A percentile compares a stretch with the other conserved stretches of the same genome.
Evolutionary conservation across 164 flowering plant genomes (phyloP).

Genomic region (Piper longum): DNA sequence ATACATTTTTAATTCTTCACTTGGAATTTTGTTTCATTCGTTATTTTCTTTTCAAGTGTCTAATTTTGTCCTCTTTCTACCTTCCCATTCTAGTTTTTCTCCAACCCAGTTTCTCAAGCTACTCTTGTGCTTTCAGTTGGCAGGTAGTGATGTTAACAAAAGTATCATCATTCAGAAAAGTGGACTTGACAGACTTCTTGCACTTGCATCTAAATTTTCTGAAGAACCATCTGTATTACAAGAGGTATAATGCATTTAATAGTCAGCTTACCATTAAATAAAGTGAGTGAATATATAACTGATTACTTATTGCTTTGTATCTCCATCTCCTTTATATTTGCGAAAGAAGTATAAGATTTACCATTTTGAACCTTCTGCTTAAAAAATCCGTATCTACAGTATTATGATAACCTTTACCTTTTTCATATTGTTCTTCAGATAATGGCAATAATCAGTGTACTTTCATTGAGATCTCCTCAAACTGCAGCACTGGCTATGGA

Average conservation of each 20-base stretch:
- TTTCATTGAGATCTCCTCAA: slow-evolving; percentile 71
- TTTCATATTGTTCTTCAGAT: slow-evolving; percentile 30
- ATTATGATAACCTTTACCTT: background rate
- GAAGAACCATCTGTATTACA: slow-evolving; percentile 79
- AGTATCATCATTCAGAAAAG: slow-evolving; percentile 53
- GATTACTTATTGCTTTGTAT: background rate
- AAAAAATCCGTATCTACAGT: background rate
- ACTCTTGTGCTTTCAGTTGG: slow-evolving; percentile 35
- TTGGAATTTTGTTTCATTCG: no score
- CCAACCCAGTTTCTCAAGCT: no score
- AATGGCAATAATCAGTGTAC: slow-evolving; percentile 51
- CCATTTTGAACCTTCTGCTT: background rate
- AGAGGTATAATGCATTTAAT: slow-evolving; percentile 46
- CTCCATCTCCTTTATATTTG: background rate
- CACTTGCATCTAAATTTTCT: slow-evolving; percentile 52
- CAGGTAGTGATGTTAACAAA: slow-evolving; percentile 89
- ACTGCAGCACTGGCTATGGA: slow-evolving; percentile 79
- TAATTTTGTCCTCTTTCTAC: no score
- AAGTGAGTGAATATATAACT: background rate
- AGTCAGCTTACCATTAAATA: background rate
- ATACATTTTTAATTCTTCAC: no score
- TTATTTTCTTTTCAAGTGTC: no score
- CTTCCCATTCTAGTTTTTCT: no score
- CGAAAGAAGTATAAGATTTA: no score
- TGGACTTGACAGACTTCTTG: slow-evolving; percentile 60